Percentiles rank a stretch among this genome's conserved stretches.
These are phyloP conservation scores for Rehmannia glutinosa DNA, from an alignment of 257 asterid genomes.

Conservation along the genomic window DNA sequence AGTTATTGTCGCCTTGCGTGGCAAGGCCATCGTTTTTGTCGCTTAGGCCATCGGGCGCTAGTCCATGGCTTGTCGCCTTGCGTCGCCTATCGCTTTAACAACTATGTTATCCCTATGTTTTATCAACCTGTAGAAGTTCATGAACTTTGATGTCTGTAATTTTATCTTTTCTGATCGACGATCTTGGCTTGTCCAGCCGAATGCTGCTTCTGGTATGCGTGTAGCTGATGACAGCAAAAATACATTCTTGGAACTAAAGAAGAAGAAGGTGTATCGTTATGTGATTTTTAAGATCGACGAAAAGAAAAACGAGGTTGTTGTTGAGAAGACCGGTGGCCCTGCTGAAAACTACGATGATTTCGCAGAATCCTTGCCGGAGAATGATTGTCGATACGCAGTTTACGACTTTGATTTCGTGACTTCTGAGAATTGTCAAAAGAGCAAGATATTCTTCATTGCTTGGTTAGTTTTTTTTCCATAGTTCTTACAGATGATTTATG, in stretches of 20 bases:
- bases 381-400: constrained; percentile 62
- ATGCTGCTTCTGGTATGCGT: constrained; percentile 59
- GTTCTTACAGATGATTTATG: not conserved
- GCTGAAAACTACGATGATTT: constrained; percentile 50
- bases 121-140: not conserved
- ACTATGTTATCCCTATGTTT: not conserved
- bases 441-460: constrained; percentile 79
- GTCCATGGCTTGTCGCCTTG: no score
- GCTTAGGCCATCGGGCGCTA: no score
- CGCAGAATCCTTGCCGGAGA: constrained; percentile 52
- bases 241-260: constrained; percentile 59
- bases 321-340: constrained; percentile 58
- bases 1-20: no score
- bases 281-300: constrained; percentile 68
- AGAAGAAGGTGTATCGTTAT: constrained; percentile 55
- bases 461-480: constrained; percentile 37
- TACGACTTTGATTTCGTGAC: constrained; percentile 70
- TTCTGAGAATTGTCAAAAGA: constrained; percentile 65
- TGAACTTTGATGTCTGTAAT: not conserved
- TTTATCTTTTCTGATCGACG: not conserved
- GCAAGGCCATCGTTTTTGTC: no score
- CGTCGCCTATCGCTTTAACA: no score
- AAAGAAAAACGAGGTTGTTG: constrained; percentile 55
- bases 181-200: constrained; percentile 30
- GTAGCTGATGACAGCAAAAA: constrained; percentile 49